These are phyloP conservation scores for Candida glaebosa DNA, from an alignment of 805 yeast genomes.

Conservation along the genomic window DNA sequence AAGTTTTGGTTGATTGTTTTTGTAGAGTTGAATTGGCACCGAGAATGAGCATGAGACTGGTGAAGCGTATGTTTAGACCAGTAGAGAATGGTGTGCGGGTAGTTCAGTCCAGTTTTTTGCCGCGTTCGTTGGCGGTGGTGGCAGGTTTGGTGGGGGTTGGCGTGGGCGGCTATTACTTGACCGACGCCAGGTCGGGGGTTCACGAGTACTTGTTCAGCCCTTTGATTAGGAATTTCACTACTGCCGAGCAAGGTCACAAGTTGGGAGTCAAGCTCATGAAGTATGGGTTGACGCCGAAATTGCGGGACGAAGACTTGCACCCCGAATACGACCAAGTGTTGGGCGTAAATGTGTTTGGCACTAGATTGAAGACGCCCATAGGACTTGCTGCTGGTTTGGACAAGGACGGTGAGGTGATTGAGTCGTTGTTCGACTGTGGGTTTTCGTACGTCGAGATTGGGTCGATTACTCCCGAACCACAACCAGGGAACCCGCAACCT, in stretches of 20 bases:
- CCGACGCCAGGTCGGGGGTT: conserved; percentile 78
- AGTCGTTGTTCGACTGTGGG: conserved; percentile 71
- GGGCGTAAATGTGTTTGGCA: conserved; percentile 63
- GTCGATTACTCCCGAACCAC: conserved; percentile 87
- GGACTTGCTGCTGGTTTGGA: conserved; percentile 97
- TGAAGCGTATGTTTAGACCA: conserved; percentile 1
- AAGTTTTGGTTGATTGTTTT: background rate
- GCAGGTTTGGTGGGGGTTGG: conserved; percentile 23
- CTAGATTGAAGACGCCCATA: conserved; percentile 68
- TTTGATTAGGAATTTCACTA: conserved; percentile 59
- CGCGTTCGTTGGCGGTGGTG: conserved; percentile 11
- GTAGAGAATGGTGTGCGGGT: conserved; percentile 3
- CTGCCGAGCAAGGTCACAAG: conserved; percentile 84
- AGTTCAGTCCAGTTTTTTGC: conserved; percentile 15
- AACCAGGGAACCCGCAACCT: conserved; percentile 93
- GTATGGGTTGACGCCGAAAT: conserved; percentile 62
- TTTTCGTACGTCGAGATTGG: conserved; percentile 92
- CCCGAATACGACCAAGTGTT: conserved; percentile 32
- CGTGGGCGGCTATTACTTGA: conserved; percentile 49
- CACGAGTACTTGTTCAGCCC: conserved; percentile 86
- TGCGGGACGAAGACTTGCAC: conserved; percentile 52
- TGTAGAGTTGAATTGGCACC: background rate
- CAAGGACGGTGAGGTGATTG: conserved; percentile 89
- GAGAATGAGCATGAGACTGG: background rate
- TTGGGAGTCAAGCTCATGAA: conserved; percentile 70